Evolutionary conservation across 768 basidiomycete genomes (phyloP).

Genomic region (Russula griseocarnosa): DNA sequence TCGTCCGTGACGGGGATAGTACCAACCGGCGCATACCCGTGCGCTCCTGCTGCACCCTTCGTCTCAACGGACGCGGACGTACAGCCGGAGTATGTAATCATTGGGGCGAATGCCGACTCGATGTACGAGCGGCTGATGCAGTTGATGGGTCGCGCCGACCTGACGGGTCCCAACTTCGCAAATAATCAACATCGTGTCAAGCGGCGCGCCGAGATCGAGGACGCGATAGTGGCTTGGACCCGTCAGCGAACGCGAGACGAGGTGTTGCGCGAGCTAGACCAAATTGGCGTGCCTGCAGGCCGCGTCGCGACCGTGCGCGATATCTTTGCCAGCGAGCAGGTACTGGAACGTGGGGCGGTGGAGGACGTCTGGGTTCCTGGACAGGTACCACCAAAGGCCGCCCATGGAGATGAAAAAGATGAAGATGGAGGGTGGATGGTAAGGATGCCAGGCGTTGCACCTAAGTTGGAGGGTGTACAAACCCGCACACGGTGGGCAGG

Average conservation of each 20-base stretch:
- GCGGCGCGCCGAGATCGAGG: conserved; percentile 51
- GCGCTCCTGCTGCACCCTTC: conserved; percentile 43
- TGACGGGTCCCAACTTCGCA: conserved; percentile 50
- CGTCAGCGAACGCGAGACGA: conserved; percentile 46
- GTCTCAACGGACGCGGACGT: conserved; percentile 37
- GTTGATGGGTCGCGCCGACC: conserved; percentile 54
- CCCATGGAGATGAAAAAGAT: conserved; percentile 1
- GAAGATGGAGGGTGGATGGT: conserved; percentile 51
- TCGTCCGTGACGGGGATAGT: conserved; percentile 74
- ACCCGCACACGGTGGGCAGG: conserved; percentile 63
- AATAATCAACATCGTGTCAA: conserved; percentile 43
- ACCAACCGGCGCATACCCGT: conserved; percentile 71
- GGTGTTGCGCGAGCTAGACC: conserved; percentile 47
- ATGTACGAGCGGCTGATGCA: conserved; percentile 66
- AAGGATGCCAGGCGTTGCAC: conserved; percentile 65
- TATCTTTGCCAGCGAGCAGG: conserved; percentile 55
- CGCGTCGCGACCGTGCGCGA: conserved; percentile 61
- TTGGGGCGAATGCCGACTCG: conserved; percentile 68
- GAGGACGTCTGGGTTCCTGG: conserved; percentile 52
- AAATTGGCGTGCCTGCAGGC: conserved; percentile 59
- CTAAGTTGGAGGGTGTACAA: conserved; percentile 56
- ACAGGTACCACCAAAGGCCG: background rate
- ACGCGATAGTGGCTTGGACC: conserved; percentile 61
- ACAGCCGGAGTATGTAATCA: conserved; percentile 55
- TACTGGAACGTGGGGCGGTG: conserved; percentile 51